Percentiles rank a stretch among this genome's conserved stretches.
Evolutionary conservation across 306 rosid genomes (phyloP).

Genomic region (Parietaria judaica): DNA sequence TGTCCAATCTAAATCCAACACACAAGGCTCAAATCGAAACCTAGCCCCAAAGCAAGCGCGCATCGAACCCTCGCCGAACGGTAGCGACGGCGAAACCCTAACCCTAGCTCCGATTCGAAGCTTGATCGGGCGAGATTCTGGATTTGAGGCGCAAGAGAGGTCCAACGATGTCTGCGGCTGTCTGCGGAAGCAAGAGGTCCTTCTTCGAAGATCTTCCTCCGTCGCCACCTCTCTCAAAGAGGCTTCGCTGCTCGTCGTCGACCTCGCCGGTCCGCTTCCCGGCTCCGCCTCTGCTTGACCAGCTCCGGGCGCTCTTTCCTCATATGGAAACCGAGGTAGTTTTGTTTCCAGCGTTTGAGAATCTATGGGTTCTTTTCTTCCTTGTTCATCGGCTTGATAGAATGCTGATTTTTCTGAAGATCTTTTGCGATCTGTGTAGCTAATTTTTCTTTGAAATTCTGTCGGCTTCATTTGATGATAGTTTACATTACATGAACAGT

Average conservation of each 20-base stretch:
- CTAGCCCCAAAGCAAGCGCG: constrained; percentile 28
- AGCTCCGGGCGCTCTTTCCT: constrained; percentile 62
- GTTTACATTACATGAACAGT: no score
- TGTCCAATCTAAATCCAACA: not conserved
- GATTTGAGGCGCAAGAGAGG: constrained; percentile 1
- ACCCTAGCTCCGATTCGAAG: constrained; percentile 1
- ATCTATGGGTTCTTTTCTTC: not conserved
- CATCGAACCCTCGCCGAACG: not conserved
- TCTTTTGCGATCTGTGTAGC: not conserved
- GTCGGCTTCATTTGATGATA: not conserved
- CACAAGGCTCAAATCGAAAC: constrained; percentile 8
- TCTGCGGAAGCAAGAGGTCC: constrained; percentile 96
- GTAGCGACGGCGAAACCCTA: constrained; percentile 3
- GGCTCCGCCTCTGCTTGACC: constrained; percentile 50
- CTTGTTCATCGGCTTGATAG: not conserved
- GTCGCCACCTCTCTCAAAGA: constrained; percentile 76
- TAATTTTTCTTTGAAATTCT: not conserved
- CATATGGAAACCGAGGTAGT: constrained; percentile 58
- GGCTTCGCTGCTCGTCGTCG: constrained; percentile 81
- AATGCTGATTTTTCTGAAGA: not conserved
- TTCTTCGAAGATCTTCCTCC: constrained; percentile 95
- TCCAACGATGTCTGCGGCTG: constrained; percentile 93
- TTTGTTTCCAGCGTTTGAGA: no score
- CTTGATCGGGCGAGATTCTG: not conserved
- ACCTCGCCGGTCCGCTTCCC: constrained; percentile 69